Percentiles rank a stretch among this genome's conserved stretches.
Conservation (phyloP, 1,139 yeast species). For the Martiniozyma asiatica region DNA sequence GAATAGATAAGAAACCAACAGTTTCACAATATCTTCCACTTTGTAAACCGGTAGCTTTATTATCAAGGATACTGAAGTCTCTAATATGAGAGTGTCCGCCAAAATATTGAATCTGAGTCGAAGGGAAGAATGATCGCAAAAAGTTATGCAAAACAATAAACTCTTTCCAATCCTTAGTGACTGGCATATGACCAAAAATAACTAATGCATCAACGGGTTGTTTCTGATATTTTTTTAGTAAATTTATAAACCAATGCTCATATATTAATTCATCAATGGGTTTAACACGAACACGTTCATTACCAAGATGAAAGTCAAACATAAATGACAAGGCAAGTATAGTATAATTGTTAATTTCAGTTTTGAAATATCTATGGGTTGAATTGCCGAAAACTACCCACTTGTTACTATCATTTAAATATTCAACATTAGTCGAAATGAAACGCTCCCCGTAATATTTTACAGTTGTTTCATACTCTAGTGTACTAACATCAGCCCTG, state of each 20-base stretch:
- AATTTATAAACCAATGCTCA: conserved; percentile 53
- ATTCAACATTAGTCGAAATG: conserved; percentile 75
- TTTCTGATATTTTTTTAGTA: conserved; percentile 29
- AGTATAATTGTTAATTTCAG: conserved; percentile 39
- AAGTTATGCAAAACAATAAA: conserved; percentile 37
- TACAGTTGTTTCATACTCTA: conserved; percentile 53
- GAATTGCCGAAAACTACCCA: conserved; percentile 58
- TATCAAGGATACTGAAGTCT: conserved; percentile 65
- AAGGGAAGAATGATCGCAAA: conserved; percentile 49
- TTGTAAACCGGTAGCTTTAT: conserved; percentile 61
- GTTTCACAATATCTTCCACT: conserved; percentile 93
- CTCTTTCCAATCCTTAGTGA: conserved; percentile 45
- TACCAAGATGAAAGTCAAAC: conserved; percentile 61
- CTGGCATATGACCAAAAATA: conserved; percentile 74
- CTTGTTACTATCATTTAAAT: conserved; percentile 32
- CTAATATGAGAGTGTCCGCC: conserved; percentile 95
- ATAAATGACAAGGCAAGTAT: conserved; percentile 69
- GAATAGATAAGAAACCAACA: conserved; percentile 68
- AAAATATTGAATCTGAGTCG: conserved; percentile 63
- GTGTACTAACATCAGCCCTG: conserved; percentile 48
- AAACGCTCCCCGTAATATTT: conserved; percentile 52
- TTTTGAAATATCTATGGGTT: conserved; percentile 50
- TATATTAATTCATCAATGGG: conserved; percentile 45
- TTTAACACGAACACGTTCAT: conserved; percentile 50
- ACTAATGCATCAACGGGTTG: conserved; percentile 52